Base-by-base conservation (phyloP, 192 early-diverging fungal species). In the Linnemannia hyalina region DNA sequence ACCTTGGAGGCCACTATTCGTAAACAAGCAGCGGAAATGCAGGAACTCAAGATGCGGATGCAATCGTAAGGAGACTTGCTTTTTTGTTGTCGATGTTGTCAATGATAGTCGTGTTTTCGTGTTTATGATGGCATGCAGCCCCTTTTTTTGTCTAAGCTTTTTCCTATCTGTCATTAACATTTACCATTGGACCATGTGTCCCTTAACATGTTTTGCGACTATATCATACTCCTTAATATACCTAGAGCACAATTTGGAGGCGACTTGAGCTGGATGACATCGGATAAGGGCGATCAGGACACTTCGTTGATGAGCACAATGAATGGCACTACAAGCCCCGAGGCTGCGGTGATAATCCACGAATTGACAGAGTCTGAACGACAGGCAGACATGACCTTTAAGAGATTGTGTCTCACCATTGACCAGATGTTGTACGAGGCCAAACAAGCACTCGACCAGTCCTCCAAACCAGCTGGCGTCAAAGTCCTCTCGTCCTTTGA, bases 1-100 rank as follows among this genome's bases (percentile, higher is more conserved):
- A 88, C 89, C 63, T 80, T 93, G 23, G 92, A 93, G 76, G 85
- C 88, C 0, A 89, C 85, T 3, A 89, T 89, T 36, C 83, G 90
- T 60, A 92, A 90, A 40, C 91, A 92, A 73, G 83, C 88, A 9
- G 82, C 81, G 16, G 87, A 93, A 80, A 80, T 92, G 46, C 84
- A 88, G 52, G 84, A 88, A 46, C 84, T 93, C 54, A 89, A 91
- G 78, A 86, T 77, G 77, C 68, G 77, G 13, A 85, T 88, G 49
- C 82, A 81, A 70, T 82, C 80, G 86, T 89, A 83, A 40, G 68
- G 69, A 75, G 0, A 35, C 71, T 32, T 20, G 41, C 26, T 71
- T 70, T 73, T 2, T 68, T 71, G 20, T 11, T 76, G 68, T 76
- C 60, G 13, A 73, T 44, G 20, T 54, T 68, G 20, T 65, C 15